These are phyloP conservation scores for Vitis hybrid DNA, from an alignment of 177 flowering plant genomes.

Conservation along the genomic window DNA sequence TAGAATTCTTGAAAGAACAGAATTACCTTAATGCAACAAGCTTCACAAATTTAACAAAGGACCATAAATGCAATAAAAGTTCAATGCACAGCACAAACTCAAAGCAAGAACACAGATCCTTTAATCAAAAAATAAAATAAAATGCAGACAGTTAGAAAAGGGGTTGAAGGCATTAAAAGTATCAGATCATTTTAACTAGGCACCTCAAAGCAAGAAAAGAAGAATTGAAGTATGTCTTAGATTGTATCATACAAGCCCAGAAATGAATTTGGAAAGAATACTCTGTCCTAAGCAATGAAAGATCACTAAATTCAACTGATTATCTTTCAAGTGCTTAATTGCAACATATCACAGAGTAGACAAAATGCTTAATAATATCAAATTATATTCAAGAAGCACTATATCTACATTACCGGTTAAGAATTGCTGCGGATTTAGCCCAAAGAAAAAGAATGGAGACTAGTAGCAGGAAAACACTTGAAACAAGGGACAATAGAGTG, in stretches of 20 bases:
- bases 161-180: too few relatives aligned
- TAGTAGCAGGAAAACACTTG: constrained; percentile 79
- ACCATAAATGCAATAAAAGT: too few relatives aligned
- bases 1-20: too few relatives aligned
- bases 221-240: not conserved
- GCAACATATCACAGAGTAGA: not conserved
- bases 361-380: not conserved
- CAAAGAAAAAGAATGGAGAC: constrained; percentile 71
- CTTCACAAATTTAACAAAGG: too few relatives aligned
- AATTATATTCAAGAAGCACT: not conserved
- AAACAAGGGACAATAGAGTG: constrained; percentile 68
- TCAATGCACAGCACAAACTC: too few relatives aligned
- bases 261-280: not conserved
- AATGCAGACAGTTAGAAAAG: too few relatives aligned
- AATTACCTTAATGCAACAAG: too few relatives aligned
- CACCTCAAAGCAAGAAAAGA: not conserved
- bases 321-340: not conserved
- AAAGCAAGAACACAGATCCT: too few relatives aligned
- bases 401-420: constrained; percentile 55
- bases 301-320: not conserved
- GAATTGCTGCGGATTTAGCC: constrained; percentile 89
- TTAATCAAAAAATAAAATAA: too few relatives aligned
- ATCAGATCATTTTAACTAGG: too few relatives aligned
- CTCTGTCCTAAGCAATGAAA: not conserved
- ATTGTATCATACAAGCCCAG: too few relatives aligned